phyloP scores from a whole-genome alignment of 2,329 filamentous ascomycete genomes.

The Colletotrichum tanaceti region DNA sequence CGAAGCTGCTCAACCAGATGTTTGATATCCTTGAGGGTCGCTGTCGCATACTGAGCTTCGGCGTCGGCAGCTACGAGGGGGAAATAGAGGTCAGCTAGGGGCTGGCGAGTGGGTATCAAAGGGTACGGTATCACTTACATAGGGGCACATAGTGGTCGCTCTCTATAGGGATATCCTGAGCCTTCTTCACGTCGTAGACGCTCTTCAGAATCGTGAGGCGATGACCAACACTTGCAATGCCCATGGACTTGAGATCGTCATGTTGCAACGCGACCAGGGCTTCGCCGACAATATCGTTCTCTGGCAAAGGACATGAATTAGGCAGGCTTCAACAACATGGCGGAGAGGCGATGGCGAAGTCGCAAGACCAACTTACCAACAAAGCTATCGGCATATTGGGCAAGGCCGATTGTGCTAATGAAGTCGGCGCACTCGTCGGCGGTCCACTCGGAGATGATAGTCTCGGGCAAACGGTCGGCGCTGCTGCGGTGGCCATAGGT shows the following conservation, averaged over 20 bases:
- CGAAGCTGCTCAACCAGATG: constrained; percentile 90
- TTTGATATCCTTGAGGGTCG: constrained; percentile 92
- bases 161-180: constrained; percentile 90
- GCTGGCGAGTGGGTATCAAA: background rate
- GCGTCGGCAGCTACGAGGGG: constrained; percentile 80
- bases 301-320: constrained; percentile 57
- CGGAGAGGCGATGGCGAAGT: background rate
- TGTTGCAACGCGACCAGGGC: constrained; percentile 89
- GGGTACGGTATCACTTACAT: constrained; percentile 68
- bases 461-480: constrained; percentile 76
- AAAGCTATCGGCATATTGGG: constrained; percentile 85
- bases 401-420: constrained; percentile 80
- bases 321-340: constrained; percentile 1
- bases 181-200: constrained; percentile 95
- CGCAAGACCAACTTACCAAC: constrained; percentile 70
- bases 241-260: constrained; percentile 95
- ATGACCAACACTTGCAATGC: constrained; percentile 91
- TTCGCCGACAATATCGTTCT: constrained; percentile 94
- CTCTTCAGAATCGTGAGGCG: constrained; percentile 94
- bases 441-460: constrained; percentile 82
- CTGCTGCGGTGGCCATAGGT: constrained; percentile 76
- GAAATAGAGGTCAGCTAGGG: constrained; percentile 38
- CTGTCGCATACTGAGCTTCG: constrained; percentile 84
- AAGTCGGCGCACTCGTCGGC: constrained; percentile 93
- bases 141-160: constrained; percentile 93